phyloP scores from a whole-genome alignment of 768 basidiomycete genomes.

The Tricholoma terreum region DNA sequence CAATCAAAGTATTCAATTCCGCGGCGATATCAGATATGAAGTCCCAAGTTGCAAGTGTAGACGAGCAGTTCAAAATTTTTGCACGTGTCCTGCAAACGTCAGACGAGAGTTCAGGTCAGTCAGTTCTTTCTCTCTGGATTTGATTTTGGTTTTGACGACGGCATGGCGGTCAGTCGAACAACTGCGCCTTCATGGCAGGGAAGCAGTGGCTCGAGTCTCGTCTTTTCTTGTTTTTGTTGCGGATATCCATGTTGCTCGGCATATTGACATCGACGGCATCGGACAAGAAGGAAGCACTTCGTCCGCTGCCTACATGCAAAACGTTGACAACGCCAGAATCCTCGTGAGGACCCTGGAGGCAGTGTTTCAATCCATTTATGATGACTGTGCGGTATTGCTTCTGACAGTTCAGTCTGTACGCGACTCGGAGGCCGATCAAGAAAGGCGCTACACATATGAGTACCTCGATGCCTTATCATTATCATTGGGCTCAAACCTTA shows the following conservation, averaged over 20 bases:
- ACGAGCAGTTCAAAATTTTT: conserved; percentile 45
- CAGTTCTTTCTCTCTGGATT: background rate
- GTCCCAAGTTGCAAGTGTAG: conserved; percentile 43
- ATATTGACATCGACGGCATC: conserved; percentile 81
- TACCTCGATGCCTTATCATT: conserved; percentile 47
- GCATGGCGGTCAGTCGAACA: conserved; percentile 33
- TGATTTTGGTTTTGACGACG: background rate
- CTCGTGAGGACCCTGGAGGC: conserved; percentile 71
- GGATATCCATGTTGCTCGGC: conserved; percentile 74
- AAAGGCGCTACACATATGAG: conserved; percentile 37
- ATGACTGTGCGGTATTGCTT: conserved; percentile 62
- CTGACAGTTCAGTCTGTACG: conserved; percentile 54
- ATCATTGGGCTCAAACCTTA: conserved; percentile 56
- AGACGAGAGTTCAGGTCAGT: conserved; percentile 37
- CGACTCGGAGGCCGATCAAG: conserved; percentile 33
- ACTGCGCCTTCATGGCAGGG: conserved; percentile 43
- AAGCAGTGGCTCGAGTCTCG: conserved; percentile 53
- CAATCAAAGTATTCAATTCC: conserved; percentile 45
- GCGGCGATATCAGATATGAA: conserved; percentile 56
- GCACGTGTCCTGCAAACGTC: conserved; percentile 30
- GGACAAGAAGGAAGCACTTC: conserved; percentile 44
- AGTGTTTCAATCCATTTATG: conserved; percentile 69
- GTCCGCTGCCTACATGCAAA: conserved; percentile 51
- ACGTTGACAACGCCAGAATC: conserved; percentile 64
- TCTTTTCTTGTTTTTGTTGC: conserved; percentile 56